These are phyloP conservation scores for Aspergillus sp. DNA, from an alignment of 2,329 filamentous ascomycete genomes.

Conservation along the genomic window DNA sequence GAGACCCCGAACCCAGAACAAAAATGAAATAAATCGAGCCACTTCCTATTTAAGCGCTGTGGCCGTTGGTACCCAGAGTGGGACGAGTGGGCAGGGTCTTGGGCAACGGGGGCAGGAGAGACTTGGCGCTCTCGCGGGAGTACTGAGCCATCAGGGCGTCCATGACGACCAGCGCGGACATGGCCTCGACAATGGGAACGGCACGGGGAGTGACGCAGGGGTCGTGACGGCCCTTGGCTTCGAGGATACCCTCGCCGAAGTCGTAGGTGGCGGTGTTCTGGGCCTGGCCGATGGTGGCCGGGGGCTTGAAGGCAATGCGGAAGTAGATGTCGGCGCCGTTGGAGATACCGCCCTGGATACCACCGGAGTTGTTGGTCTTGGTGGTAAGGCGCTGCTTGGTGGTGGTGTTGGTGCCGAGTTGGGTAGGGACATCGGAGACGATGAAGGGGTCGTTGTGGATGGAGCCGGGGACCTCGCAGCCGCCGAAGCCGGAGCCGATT, in stretches of 20 bases:
- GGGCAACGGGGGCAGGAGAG: slow-evolving; percentile 46
- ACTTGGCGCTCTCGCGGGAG: slow-evolving; percentile 55
- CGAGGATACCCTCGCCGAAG: slow-evolving; percentile 72
- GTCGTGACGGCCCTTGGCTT: slow-evolving; percentile 92
- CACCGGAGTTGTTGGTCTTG: slow-evolving; percentile 91
- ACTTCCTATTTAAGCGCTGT: not conserved
- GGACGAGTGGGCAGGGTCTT: slow-evolving; percentile 40
- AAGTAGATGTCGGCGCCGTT: slow-evolving; percentile 96
- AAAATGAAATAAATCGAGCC: not conserved
- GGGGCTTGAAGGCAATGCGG: slow-evolving; percentile 90
- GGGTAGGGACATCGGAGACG: slow-evolving; percentile 43
- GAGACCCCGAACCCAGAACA: too few species aligned
- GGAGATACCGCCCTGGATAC: slow-evolving; percentile 91
- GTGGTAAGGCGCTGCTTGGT: slow-evolving; percentile 67
- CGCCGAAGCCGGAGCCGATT: slow-evolving; percentile 87
- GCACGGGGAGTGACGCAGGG: slow-evolving; percentile 89
- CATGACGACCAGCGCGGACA: slow-evolving; percentile 85
- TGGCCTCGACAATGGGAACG: slow-evolving; percentile 72
- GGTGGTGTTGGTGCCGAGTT: slow-evolving; percentile 16
- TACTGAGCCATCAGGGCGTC: slow-evolving; percentile 85
- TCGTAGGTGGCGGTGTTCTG: slow-evolving; percentile 83
- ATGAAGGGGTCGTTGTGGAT: slow-evolving; percentile 89
- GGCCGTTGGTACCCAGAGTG: slow-evolving; percentile 13
- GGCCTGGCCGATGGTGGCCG: slow-evolving; percentile 87
- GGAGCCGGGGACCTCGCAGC: slow-evolving; percentile 83